Conservation (phyloP, 768 basidiomycete species). For the Steccherinum ochraceum region DNA sequence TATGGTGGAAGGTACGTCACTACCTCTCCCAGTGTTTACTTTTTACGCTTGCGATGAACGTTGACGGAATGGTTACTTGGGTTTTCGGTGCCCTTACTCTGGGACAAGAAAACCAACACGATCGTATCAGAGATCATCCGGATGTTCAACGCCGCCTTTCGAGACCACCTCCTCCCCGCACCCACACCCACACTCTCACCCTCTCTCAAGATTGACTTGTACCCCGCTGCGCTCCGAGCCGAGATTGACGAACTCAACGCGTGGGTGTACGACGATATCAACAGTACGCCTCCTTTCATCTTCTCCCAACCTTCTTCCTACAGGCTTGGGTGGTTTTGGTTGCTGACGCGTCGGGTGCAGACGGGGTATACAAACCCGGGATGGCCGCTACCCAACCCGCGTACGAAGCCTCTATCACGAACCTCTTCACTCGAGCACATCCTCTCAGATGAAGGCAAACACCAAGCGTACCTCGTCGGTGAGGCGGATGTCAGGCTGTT, state of each 20-base stretch:
- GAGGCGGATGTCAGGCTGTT: conserved; percentile 84
- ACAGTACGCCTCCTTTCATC: conserved; percentile 49
- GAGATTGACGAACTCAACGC: conserved; percentile 83
- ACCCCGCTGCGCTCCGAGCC: conserved; percentile 62
- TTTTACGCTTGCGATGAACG: too few relatives aligned
- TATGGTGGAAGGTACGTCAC: conserved; percentile 59
- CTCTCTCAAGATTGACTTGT: conserved; percentile 64
- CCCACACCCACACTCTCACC: too few relatives aligned
- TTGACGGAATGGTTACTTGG: too few relatives aligned
- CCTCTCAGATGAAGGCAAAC: conserved; percentile 68
- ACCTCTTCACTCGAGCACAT: conserved; percentile 80
- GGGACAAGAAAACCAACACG: conserved; percentile 83
- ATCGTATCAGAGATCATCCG: conserved; percentile 96
- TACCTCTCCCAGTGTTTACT: too few relatives aligned
- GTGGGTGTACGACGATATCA: conserved; percentile 82
- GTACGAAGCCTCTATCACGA: conserved; percentile 69
- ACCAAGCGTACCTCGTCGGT: conserved; percentile 83
- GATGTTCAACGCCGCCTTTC: conserved; percentile 83
- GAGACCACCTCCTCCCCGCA: conserved; percentile 60
- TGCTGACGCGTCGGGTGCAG: conserved; percentile 27
- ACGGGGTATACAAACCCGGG: conserved; percentile 85
- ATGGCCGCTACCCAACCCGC: conserved; percentile 80
- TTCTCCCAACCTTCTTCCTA: background rate
- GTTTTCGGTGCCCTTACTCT: conserved; percentile 86
- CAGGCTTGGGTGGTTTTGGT: background rate